phyloP scores from a whole-genome alignment of 768 basidiomycete species.

The Piloderma croceum region DNA sequence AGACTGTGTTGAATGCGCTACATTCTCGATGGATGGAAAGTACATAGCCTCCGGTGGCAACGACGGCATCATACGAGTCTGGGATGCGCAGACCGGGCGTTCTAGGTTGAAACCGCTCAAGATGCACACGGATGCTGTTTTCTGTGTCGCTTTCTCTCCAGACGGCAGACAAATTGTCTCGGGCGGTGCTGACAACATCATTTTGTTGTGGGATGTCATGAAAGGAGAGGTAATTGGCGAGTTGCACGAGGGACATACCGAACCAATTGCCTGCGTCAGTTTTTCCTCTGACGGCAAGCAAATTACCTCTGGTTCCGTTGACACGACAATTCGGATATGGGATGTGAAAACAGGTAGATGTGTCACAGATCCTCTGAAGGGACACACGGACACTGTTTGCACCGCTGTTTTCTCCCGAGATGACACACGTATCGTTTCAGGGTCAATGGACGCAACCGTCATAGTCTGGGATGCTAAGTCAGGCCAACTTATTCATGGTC shows the following conservation, averaged over 20 bases:
- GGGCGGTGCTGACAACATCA: constrained; percentile 2
- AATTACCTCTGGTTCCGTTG: constrained; percentile 2
- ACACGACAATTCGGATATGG: too few relatives aligned
- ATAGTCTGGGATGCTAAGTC: constrained; percentile 31
- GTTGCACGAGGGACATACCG: background rate
- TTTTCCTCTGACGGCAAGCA: background rate
- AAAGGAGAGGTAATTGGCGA: background rate
- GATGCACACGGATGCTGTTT: background rate
- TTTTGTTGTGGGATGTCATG: constrained; percentile 5
- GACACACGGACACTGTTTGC: constrained; percentile 12
- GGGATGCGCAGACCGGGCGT: constrained; percentile 33
- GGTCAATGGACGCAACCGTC: constrained; percentile 27
- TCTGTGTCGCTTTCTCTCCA: background rate
- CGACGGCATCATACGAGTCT: constrained; percentile 46
- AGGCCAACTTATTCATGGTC: constrained; percentile 13
- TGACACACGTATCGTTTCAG: constrained; percentile 27
- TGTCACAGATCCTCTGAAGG: background rate
- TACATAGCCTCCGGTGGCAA: constrained; percentile 45
- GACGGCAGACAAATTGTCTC: constrained; percentile 7
- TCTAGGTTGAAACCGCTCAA: too few relatives aligned
- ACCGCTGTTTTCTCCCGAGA: constrained; percentile 20
- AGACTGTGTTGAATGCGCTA: constrained; percentile 24
- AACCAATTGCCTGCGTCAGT: background rate
- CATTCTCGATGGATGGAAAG: constrained; percentile 49
- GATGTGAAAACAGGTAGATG: constrained; percentile 8